These are phyloP conservation scores for Phytomonas francai DNA, from an alignment of 208 protist species.

Conservation along the genomic window DNA sequence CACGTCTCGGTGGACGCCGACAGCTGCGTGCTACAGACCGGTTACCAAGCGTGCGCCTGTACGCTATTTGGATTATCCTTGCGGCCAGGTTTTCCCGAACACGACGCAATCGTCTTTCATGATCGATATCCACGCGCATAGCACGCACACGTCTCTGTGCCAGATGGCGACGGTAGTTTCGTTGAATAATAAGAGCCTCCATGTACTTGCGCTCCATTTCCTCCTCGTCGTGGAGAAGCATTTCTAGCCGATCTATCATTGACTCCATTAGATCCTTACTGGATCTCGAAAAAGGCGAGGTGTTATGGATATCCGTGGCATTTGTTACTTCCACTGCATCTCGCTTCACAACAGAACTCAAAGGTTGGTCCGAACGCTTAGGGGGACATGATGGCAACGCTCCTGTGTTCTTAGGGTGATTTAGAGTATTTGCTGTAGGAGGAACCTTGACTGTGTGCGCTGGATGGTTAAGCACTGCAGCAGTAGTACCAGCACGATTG, in stretches of 20 bases:
- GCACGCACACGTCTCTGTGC: conserved; percentile 21
- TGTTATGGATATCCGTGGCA: background rate
- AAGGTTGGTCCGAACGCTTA: background rate
- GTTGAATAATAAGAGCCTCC: conserved; percentile 53
- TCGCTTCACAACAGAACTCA: background rate
- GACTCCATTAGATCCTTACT: background rate
- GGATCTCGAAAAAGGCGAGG: background rate
- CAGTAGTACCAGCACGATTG: background rate
- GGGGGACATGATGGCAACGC: background rate
- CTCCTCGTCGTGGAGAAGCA: conserved; percentile 72
- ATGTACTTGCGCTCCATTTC: conserved; percentile 67
- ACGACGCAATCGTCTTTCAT: conserved; percentile 20
- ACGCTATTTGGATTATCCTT: conserved; percentile 45
- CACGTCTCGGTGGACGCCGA: background rate
- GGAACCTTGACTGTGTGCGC: background rate
- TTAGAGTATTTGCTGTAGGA: background rate
- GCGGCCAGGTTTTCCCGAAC: conserved; percentile 39
- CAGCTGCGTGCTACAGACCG: conserved; percentile 5
- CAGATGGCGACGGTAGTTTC: conserved; percentile 47
- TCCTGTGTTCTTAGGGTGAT: background rate
- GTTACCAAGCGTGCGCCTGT: conserved; percentile 25
- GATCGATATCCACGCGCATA: conserved; percentile 17
- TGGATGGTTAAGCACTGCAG: background rate
- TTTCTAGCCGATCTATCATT: conserved; percentile 42
- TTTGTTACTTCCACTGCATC: background rate